Evolutionary conservation across 2,329 filamentous ascomycete species (phyloP).

Genomic region (Phoma sp.): DNA sequence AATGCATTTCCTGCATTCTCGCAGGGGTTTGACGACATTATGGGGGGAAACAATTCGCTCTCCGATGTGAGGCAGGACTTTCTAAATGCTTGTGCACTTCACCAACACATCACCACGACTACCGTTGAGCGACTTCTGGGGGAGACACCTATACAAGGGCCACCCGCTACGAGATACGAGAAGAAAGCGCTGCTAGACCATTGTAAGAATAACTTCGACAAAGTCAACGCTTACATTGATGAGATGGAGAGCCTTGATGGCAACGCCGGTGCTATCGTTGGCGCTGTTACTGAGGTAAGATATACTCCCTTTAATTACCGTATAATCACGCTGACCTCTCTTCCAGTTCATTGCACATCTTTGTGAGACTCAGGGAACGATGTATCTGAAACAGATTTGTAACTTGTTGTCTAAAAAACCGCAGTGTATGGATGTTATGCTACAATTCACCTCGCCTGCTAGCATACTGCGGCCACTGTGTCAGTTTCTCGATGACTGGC

Average conservation of each 20-base stretch:
- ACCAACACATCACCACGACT: constrained; percentile 79
- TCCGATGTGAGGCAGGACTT: constrained; percentile 81
- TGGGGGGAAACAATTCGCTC: constrained; percentile 63
- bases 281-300: constrained; percentile 62
- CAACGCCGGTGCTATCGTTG: constrained; percentile 85
- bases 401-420: constrained; percentile 76
- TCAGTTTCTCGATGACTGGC: constrained; percentile 78
- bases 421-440: constrained; percentile 74
- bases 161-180: constrained; percentile 74
- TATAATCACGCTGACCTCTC: constrained; percentile 8
- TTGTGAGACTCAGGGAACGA: constrained; percentile 77
- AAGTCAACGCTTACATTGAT: constrained; percentile 76
- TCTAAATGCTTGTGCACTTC: constrained; percentile 86
- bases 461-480: constrained; percentile 77
- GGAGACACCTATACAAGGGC: constrained; percentile 82
- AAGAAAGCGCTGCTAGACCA: constrained; percentile 82
- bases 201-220: constrained; percentile 77
- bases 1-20: constrained; percentile 71
- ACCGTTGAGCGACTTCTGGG: constrained; percentile 82
- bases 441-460: constrained; percentile 75
- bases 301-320: background rate
- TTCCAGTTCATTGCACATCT: constrained; percentile 70
- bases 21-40: constrained; percentile 66
- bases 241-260: constrained; percentile 91
- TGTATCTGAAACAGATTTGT: constrained; percentile 79